Conservation (phyloP, 768 basidiomycete genomes). For the Serendipita sp. region DNA sequence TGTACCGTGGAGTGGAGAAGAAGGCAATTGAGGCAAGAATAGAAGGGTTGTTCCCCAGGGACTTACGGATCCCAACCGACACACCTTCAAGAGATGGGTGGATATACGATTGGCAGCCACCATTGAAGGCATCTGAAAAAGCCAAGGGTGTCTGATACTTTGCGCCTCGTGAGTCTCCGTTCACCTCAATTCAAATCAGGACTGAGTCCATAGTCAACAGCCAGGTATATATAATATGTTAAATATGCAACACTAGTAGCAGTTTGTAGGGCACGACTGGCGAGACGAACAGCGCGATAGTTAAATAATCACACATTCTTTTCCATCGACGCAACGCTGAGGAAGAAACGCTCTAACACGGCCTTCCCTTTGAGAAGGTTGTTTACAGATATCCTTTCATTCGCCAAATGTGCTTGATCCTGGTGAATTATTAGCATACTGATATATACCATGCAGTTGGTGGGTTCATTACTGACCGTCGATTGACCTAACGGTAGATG, state of each 20-base stretch:
- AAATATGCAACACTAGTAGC: neutral
- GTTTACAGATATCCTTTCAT: constrained; percentile 75
- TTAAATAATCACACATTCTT: neutral
- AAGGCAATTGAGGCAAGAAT: constrained; percentile 48
- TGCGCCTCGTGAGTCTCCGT: neutral
- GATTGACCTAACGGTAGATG: constrained; percentile 93
- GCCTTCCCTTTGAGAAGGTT: constrained; percentile 68
- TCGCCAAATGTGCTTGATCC: constrained; percentile 87
- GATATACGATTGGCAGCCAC: constrained; percentile 74
- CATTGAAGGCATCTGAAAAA: constrained; percentile 18
- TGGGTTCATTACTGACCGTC: constrained; percentile 34
- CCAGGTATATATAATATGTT: neutral
- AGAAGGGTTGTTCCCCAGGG: constrained; percentile 60
- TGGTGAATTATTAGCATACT: constrained; percentile 15
- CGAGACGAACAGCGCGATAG: neutral
- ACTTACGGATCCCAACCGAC: constrained; percentile 71
- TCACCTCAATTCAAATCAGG: neutral
- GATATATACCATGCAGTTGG: neutral
- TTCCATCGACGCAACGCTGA: neutral
- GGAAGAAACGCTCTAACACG: constrained; percentile 52
- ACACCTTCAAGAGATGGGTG: constrained; percentile 68
- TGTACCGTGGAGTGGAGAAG: constrained; percentile 46
- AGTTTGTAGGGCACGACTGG: neutral
- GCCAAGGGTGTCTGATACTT: neutral
- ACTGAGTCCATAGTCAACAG: neutral